These are phyloP conservation scores for Globisporangium ultimum DNA, from an alignment of 352 stramenopile species.

Conservation along the genomic window DNA sequence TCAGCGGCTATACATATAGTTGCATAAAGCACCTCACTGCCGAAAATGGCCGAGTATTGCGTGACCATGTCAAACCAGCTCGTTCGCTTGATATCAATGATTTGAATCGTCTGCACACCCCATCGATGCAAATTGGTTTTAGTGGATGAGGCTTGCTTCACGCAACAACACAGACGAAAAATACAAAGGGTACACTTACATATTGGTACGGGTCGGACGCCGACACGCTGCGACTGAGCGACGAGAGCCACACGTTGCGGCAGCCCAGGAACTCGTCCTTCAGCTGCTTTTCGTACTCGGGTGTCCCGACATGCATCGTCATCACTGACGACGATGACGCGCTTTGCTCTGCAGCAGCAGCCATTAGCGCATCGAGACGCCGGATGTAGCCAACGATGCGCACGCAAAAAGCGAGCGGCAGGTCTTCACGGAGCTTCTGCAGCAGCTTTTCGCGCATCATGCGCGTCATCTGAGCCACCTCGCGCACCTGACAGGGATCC, in stretches of 20 bases:
- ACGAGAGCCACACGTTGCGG: conserved; percentile 71
- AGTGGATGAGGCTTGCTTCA: neutral
- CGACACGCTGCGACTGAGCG: conserved; percentile 50
- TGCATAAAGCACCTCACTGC: conserved; percentile 45
- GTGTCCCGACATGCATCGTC: conserved; percentile 20
- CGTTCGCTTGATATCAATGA: conserved; percentile 85
- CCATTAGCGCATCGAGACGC: conserved; percentile 55
- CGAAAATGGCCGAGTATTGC: conserved; percentile 90
- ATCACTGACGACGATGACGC: neutral
- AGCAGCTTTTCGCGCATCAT: conserved; percentile 72
- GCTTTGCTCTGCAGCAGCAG: neutral
- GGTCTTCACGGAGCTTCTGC: conserved; percentile 78
- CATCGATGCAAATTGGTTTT: neutral
- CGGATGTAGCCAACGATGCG: conserved; percentile 77
- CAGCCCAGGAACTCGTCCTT: conserved; percentile 85
- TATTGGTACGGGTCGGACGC: conserved; percentile 80
- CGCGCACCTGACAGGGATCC: conserved; percentile 25
- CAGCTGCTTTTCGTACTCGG: conserved; percentile 73
- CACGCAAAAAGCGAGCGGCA: conserved; percentile 78
- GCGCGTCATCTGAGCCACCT: conserved; percentile 64
- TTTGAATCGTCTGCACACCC: conserved; percentile 59
- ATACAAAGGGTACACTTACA: conserved; percentile 26
- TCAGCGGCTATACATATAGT: neutral
- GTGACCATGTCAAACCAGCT: conserved; percentile 91
- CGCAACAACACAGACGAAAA: neutral